These are phyloP conservation scores for Daldinia childiae DNA, from an alignment of 495 filamentous ascomycete genomes.

Conservation along the genomic window DNA sequence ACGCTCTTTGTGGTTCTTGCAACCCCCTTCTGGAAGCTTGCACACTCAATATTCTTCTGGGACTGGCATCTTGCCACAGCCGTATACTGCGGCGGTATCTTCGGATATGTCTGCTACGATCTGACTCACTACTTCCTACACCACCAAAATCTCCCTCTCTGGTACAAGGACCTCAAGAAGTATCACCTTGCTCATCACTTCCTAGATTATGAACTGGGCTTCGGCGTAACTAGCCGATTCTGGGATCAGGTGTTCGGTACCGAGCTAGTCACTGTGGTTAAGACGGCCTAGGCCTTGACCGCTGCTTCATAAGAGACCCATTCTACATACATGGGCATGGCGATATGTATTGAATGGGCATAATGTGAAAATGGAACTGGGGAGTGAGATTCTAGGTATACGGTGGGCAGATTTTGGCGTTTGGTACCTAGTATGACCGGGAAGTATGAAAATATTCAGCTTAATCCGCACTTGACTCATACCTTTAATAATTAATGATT, in stretches of 20 bases:
- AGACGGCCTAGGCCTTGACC: conserved; percentile 60
- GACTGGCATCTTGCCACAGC: conserved; percentile 82
- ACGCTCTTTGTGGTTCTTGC: conserved; percentile 87
- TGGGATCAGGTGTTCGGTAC: conserved; percentile 96
- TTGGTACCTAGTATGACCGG: conserved; percentile 19
- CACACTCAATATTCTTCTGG: conserved; percentile 83
- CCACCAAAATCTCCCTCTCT: conserved; percentile 87
- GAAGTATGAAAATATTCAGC: conserved; percentile 33
- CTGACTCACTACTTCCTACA: conserved; percentile 99
- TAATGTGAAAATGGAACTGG: conserved; percentile 19
- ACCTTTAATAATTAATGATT: conserved; percentile 37
- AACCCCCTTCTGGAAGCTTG: conserved; percentile 91
- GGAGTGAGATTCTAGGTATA: conserved; percentile 17
- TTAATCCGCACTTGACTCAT: conserved; percentile 32
- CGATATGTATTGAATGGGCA: conserved; percentile 14
- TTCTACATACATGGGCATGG: conserved; percentile 1
- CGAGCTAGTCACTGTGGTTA: conserved; percentile 69
- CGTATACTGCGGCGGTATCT: conserved; percentile 89
- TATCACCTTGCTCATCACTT: conserved; percentile 98
- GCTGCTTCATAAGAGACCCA: conserved; percentile 2
- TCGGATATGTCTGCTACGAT: conserved; percentile 96
- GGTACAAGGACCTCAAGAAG: conserved; percentile 92
- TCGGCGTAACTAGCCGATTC: conserved; percentile 96
- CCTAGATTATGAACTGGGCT: conserved; percentile 96
- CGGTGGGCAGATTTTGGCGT: conserved; percentile 34